Evolutionary conservation across 371 early-diverging fungal genomes (phyloP).

Genomic region (Mucor irregularis): DNA sequence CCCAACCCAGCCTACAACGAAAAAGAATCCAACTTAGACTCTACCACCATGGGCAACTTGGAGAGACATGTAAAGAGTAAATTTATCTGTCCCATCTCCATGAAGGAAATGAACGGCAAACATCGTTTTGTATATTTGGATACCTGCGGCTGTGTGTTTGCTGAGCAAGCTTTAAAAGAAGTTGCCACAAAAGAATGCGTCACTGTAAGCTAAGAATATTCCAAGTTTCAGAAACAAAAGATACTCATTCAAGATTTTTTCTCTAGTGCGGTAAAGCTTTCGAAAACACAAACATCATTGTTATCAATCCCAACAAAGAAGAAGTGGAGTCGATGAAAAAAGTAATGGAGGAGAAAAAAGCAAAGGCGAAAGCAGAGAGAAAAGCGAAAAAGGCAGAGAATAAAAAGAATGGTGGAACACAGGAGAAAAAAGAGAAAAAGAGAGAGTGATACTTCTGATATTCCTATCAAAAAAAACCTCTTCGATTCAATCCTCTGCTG

Average conservation of each 20-base stretch:
- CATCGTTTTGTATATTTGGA: conserved; percentile 75
- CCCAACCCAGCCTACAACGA: conserved; percentile 70
- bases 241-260: not conserved
- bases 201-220: conserved; percentile 36
- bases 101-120: conserved; percentile 94
- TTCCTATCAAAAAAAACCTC: conserved; percentile 16
- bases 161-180: conserved; percentile 82
- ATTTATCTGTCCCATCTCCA: conserved; percentile 89
- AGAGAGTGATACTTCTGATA: conserved; percentile 17
- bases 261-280: conserved; percentile 71
- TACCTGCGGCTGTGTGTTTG: conserved; percentile 89
- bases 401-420: conserved; percentile 20
- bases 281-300: conserved; percentile 60
- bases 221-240: not conserved
- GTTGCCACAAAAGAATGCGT: conserved; percentile 64
- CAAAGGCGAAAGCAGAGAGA: conserved; percentile 60
- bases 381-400: conserved; percentile 48
- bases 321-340: conserved; percentile 58
- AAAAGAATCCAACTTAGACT: conserved; percentile 29
- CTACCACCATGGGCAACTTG: conserved; percentile 45
- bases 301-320: conserved; percentile 75
- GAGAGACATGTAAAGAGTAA: conserved; percentile 57
- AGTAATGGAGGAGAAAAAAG: conserved; percentile 59
- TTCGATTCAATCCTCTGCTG: conserved; percentile 35
- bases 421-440: conserved; percentile 24